Percentiles rank a stretch among this genome's conserved stretches.
Conservation (phyloP, 192 early-diverging fungal genomes). For the Paraglomus occultum region DNA sequence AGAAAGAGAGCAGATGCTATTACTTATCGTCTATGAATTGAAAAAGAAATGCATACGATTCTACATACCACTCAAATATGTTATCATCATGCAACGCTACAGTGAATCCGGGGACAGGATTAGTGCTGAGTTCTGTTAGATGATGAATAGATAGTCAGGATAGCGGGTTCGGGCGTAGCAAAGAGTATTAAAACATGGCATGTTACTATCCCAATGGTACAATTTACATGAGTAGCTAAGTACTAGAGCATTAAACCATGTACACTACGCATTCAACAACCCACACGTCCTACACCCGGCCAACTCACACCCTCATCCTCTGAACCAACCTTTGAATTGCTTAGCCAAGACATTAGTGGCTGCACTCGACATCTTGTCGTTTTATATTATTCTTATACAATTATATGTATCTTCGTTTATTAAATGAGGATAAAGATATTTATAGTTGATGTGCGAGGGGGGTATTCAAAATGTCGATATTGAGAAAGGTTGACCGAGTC, state of each 20-base stretch:
- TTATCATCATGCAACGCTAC: constrained; percentile 48
- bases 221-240: neutral
- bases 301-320: neutral
- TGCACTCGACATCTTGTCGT: constrained; percentile 30
- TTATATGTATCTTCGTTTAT: no score
- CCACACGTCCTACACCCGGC: neutral
- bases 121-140: constrained; percentile 41
- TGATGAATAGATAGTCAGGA: neutral
- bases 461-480: no score
- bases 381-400: no score
- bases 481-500: no score
- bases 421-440: no score
- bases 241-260: neutral
- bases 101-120: constrained; percentile 53
- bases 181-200: no score
- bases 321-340: constrained; percentile 46
- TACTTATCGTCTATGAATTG: neutral
- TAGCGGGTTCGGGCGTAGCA: neutral
- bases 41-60: neutral
- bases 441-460: no score
- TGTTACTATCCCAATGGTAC: neutral
- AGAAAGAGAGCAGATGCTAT: neutral
- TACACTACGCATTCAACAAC: neutral
- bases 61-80: constrained; percentile 41
- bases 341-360: constrained; percentile 47